Percentiles rank a stretch among this genome's conserved stretches.
These are phyloP conservation scores for Chaetomium sp. DNA, from an alignment of 2,329 filamentous ascomycete genomes.

Conservation along the genomic window DNA sequence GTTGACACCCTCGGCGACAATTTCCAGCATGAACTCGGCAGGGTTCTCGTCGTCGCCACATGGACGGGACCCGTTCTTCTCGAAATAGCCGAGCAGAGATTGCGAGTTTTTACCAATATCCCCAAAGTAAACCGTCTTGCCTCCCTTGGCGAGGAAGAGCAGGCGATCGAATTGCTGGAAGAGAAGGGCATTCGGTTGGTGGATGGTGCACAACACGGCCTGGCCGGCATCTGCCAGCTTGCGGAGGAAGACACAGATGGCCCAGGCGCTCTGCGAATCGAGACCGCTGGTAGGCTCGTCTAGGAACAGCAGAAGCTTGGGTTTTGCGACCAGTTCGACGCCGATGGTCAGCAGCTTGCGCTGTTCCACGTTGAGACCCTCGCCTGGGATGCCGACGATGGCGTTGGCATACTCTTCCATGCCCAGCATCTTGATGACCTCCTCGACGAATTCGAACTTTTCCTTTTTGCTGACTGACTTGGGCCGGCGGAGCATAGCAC, in stretches of 20 bases:
- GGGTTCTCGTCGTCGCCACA: conserved; percentile 68
- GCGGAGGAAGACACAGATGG: conserved; percentile 68
- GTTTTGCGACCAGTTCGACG: conserved; percentile 60
- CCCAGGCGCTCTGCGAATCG: conserved; percentile 73
- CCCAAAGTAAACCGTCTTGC: conserved; percentile 70
- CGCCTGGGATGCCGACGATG: conserved; percentile 64
- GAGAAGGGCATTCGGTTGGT: conserved; percentile 51
- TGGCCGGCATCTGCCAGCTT: conserved; percentile 60
- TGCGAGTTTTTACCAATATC: conserved; percentile 63
- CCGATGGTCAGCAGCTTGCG: conserved; percentile 64
- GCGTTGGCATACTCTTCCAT: conserved; percentile 69
- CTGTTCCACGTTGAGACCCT: conserved; percentile 62
- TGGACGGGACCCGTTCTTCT: conserved; percentile 58
- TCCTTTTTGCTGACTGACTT: conserved; percentile 55
- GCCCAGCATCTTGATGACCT: conserved; percentile 66
- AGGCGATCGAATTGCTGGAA: conserved; percentile 59
- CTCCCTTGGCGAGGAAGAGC: conserved; percentile 63
- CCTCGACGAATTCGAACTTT: conserved; percentile 64
- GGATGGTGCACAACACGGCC: conserved; percentile 54
- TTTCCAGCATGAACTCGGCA: conserved; percentile 73
- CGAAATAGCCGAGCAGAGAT: conserved; percentile 62
- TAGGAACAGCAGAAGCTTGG: conserved; percentile 62
- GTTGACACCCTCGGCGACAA: conserved; percentile 48
- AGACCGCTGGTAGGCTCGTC: conserved; percentile 77
- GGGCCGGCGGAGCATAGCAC: conserved; percentile 61